Base-by-base conservation (phyloP, 192 early-diverging fungal genomes). In the Gonapodya sp. region DNA sequence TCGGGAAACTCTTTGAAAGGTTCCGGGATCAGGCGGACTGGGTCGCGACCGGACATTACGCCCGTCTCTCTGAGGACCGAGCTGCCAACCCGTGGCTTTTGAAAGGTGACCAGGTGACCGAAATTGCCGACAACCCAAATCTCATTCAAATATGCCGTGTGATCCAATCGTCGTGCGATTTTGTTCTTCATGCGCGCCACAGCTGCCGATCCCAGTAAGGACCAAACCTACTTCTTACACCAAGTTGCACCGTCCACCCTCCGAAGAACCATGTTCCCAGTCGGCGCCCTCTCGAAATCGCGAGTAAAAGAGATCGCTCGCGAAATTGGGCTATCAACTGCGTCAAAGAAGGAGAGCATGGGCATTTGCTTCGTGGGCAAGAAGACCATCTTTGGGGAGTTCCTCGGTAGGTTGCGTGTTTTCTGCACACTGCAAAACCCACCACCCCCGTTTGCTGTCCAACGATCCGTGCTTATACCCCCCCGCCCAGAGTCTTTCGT, bases 311-410 rank as follows among this genome's bases (percentile, higher is more conserved):
- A 81, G 16, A 83, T 95, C 32, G 97, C 95, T 0, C 30, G 79
- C 0, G 81, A 86, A 18, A 46, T 84, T 1, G 87, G 89, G 0
- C 85, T 98, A 18, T 74, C 82, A 0, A 91, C 88, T 0, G 91
- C 92, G 0, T 86, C 91, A 0, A 93, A 94, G 84, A 86, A 85
- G 74, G 97, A 98, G 83, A 95, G 94, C 82, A 96, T 96, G 95
- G 97, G 97, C 0, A 95, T 98, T 30, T 98, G 97, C 79, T 97
- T 98, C 89, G 91, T 98, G 0, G 96, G 96, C 1, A 92, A 96
- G 81, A 88, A 92, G 0, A 86, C 86, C 0, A 83, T 84, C 34
- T 98, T 96, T 85, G 88, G 92, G 1, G 88, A 91, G 24, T 97
- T 98, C 80, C 80, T 96, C 36, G 87, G 85, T 83, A 87, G 83